Base-by-base conservation (phyloP, 192 early-diverging fungal species). In the Entomortierella beljakovae region DNA sequence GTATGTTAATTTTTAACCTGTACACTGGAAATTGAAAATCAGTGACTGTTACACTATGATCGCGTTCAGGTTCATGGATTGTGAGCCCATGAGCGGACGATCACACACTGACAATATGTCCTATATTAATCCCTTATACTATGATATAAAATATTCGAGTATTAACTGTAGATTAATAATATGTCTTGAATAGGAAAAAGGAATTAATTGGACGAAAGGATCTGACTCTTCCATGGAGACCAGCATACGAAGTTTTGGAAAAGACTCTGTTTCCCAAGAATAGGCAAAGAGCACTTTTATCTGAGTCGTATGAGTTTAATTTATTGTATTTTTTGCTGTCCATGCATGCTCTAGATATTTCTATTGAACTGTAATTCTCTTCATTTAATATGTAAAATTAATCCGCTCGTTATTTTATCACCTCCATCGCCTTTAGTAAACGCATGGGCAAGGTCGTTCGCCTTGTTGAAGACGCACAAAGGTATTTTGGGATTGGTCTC, bases 161-260 rank as follows among this genome's bases (percentile, higher is more conserved):
- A n/a, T n/a, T n/a, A n/a, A n/a, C n/a, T n/a, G n/a, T n/a, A n/a
- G n/a, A n/a, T n/a, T n/a, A n/a, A n/a, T n/a, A n/a, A n/a, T n/a
- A n/a, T n/a, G n/a, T n/a, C n/a, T n/a, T n/a, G n/a, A n/a, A n/a
- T 61, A 92, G 90, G 80, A 90, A 91, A 71, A 87, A 92, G 80
- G 82, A 87, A 23, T 53, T 85, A 63, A 68, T 96, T 22, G 89
- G 88, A 4, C 76, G 82, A 5, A 84, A 90, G 15, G 87, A 88
- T 49, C 59, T 96, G 7, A 68, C 80, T n/a, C 76, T 96, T 32
- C 87, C 90, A 32, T 96, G 95, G 95, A 64, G 88, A 40, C 90
- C 90, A 28, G 65, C 94, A 31, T 95, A 90, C 83, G 86, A 91
- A 18, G 74, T 88, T 57, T 84, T 91, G 49, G 68, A 86, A 23